Conservation (phyloP, 139 green algal species). For the Micractinium sp. region DNA sequence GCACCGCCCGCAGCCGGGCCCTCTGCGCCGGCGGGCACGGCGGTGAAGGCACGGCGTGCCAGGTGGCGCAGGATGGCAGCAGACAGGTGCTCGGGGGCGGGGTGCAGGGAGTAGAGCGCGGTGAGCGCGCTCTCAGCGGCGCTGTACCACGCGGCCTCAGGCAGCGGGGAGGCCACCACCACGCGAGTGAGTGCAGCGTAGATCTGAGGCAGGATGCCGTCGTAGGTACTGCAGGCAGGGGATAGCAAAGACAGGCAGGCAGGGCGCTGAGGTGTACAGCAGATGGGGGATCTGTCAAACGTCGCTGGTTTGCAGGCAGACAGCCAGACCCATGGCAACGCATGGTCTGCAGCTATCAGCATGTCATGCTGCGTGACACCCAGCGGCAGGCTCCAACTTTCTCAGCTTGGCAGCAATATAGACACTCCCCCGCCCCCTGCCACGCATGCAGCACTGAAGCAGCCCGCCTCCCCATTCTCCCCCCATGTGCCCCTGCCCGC, state of each 20-base stretch:
- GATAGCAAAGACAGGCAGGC: background rate
- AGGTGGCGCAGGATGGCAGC: slow-evolving; percentile 57
- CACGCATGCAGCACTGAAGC: background rate
- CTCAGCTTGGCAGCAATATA: background rate
- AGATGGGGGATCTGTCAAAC: background rate
- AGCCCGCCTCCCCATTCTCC: background rate
- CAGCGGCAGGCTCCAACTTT: too few relatives aligned
- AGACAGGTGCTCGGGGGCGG: slow-evolving; percentile 65
- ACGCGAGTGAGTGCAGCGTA: slow-evolving; percentile 51
- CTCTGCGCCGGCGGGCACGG: background rate
- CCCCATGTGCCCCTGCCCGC: background rate
- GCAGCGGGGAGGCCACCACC: slow-evolving; percentile 56
- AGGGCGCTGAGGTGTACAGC: background rate
- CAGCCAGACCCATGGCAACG: too few relatives aligned
- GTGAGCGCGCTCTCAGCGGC: slow-evolving; percentile 76
- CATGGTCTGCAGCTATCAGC: too few relatives aligned
- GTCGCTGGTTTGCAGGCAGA: too few relatives aligned
- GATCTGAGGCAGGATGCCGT: slow-evolving; percentile 39
- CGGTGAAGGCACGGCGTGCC: slow-evolving; percentile 42
- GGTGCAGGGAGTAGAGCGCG: slow-evolving; percentile 86
- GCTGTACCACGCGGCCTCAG: slow-evolving; percentile 70
- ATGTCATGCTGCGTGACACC: too few relatives aligned
- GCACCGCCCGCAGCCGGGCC: background rate
- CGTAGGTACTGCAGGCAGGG: slow-evolving; percentile 29
- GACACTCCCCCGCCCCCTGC: background rate